Evolutionary conservation across 2,329 filamentous ascomycete species (phyloP).

Genomic region (Phaeomoniella chlamydospora): DNA sequence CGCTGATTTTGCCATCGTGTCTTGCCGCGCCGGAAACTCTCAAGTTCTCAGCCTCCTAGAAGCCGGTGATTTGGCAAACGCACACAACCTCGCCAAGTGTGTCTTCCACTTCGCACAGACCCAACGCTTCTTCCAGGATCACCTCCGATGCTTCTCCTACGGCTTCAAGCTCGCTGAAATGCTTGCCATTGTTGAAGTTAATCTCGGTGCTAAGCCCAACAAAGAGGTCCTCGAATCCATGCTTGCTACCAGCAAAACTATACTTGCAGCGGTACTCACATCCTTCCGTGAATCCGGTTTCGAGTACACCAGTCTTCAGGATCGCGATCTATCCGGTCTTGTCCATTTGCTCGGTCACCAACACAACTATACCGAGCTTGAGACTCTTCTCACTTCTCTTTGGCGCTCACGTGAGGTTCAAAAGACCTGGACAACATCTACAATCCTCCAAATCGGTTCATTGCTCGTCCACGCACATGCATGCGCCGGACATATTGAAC

Average conservation of each 20-base stretch:
- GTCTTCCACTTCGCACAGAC: conserved; percentile 8
- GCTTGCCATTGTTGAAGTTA: too few relatives aligned
- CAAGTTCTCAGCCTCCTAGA: conserved; percentile 17
- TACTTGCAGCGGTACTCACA: conserved; percentile 18
- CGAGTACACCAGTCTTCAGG: conserved; percentile 19
- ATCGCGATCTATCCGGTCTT: conserved; percentile 20
- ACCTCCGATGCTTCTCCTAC: conserved; percentile 1
- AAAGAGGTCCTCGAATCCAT: conserved; percentile 17
- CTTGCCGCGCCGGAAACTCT: conserved; percentile 7
- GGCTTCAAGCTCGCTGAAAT: conserved; percentile 22
- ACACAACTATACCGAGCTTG: conserved; percentile 20
- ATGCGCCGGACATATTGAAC: conserved; percentile 28
- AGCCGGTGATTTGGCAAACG: conserved; percentile 16
- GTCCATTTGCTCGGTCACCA: conserved; percentile 22
- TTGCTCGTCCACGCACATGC: conserved; percentile 38
- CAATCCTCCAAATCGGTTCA: conserved; percentile 37
- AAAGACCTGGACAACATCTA: conserved; percentile 27
- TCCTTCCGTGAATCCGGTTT: conserved; percentile 15
- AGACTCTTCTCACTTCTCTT: conserved; percentile 26
- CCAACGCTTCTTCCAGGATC: conserved; percentile 6
- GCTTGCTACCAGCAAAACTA: conserved; percentile 17
- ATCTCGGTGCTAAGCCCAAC: conserved; percentile 17
- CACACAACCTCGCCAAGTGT: conserved; percentile 14
- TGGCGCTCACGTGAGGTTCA: conserved; percentile 33
- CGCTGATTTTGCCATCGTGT: conserved; percentile 9